Evolutionary conservation across 116 monocot genomes (phyloP), one percentile per base, ranked within the genome.

Genomic region (Dioscorea cayenensis): DNA sequence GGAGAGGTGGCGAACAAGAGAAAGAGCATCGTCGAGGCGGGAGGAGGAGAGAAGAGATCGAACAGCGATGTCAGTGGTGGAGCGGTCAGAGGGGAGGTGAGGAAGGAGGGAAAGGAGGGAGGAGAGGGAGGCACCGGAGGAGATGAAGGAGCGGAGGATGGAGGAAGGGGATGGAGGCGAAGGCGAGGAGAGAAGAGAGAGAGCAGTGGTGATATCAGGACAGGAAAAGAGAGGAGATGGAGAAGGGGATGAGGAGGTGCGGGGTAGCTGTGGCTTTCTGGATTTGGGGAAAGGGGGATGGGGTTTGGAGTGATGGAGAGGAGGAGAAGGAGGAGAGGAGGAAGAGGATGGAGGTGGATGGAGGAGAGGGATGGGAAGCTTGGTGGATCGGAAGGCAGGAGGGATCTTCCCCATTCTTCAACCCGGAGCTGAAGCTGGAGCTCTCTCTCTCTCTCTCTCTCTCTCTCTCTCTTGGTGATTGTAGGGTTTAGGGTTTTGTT

Each of bases 401-500:
- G 84, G 83, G 25, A 89, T 21, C 77, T 86, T 89, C 0, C 89
- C 84, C 86, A 92, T 92, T 48, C 20, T 22, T n/a, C 43, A 6
- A 36, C 22, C n/a, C 17, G 9, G 21, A 6, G 7, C 17, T n/a
- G 27, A 6, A 36, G 35, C n/a, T 27, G 0, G 21, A 6, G 7
- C 17, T 5, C n/a, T 16, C 18, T 16, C 19, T n/a, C 14, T 16
- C 55, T 16, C 19, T n/a, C 14, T 16, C 55, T 16, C n/a, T n/a
- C 17, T 5, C n/a, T 16, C 18, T 16, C 19, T n/a, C 14, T 16
- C 55, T 16, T 25, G 25, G 14, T 16, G 14, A 0, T 14, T 16
- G 3, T 18, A 16, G 17, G 55, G 55, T 55, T 55, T 55, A n/a
- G 55, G 55, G 55, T 55, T n/a, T 55, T n/a, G n/a, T 16, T 16